These are phyloP conservation scores for Solanum paucissectum DNA, from an alignment of 257 asterid genomes.

Conservation along the genomic window DNA sequence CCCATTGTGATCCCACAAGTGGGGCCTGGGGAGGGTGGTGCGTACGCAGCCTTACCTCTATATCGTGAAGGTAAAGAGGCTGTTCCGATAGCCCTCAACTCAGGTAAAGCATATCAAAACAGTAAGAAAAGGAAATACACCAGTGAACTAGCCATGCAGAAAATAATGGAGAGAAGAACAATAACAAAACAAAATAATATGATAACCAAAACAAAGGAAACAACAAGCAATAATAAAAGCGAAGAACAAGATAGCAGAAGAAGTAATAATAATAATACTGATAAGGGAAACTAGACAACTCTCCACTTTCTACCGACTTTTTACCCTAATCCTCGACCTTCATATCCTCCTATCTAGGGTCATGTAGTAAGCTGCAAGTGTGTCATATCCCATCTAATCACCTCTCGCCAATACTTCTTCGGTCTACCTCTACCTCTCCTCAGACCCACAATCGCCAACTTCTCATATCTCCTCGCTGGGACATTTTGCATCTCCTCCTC, in stretches of 20 bases:
- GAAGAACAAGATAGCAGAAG: background rate
- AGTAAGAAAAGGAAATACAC: background rate
- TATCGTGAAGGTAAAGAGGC: background rate
- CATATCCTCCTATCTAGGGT: background rate
- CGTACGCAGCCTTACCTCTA: background rate
- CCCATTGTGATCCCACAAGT: background rate
- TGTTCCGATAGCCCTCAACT: background rate
- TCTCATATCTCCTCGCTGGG: background rate
- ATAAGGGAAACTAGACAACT: background rate
- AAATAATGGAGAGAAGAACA: background rate
- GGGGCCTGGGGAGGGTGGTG: background rate
- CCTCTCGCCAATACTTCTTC: background rate
- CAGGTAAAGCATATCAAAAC: background rate
- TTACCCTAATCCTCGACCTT: background rate
- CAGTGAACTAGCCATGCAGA: background rate
- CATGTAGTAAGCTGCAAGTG: background rate
- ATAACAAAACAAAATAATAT: background rate
- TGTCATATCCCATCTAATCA: background rate
- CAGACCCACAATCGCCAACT: background rate
- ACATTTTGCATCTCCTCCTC: background rate
- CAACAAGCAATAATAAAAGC: background rate
- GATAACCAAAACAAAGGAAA: background rate
- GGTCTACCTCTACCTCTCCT: background rate
- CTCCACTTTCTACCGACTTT: background rate
- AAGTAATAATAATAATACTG: background rate